Conservation (phyloP, 768 basidiomycete genomes). For the Boletus reticuloceps region DNA sequence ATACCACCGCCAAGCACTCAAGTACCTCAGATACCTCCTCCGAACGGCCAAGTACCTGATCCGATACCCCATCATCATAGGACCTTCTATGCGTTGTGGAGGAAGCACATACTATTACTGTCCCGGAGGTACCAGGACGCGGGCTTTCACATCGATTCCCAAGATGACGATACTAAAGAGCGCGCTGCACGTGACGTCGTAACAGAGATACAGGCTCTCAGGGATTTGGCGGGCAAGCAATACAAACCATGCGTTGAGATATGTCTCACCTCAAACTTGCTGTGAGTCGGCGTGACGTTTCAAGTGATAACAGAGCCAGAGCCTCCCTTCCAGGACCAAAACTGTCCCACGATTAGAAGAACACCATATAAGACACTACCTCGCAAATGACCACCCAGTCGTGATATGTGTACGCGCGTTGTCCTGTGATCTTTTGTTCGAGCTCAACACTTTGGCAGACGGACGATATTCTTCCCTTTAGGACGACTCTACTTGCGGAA, state of each 20-base stretch:
- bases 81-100: conserved; percentile 23
- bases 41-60: conserved; percentile 18
- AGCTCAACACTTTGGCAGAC: conserved; percentile 47
- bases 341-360: conserved; percentile 62
- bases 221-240: conserved; percentile 10
- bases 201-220: conserved; percentile 20
- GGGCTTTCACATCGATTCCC: conserved; percentile 5
- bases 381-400: conserved; percentile 62
- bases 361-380: conserved; percentile 72
- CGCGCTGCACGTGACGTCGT: conserved; percentile 20
- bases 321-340: conserved; percentile 49
- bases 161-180: conserved; percentile 10
- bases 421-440: not conserved
- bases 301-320: not conserved
- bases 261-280: conserved; percentile 75
- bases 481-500: conserved; percentile 69
- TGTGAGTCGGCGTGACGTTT: conserved; percentile 43
- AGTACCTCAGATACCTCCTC: conserved; percentile 16
- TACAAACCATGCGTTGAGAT: conserved; percentile 71
- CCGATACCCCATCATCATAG: conserved; percentile 22
- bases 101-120: conserved; percentile 21
- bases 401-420: conserved; percentile 62
- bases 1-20: conserved; percentile 20
- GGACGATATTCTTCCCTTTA: conserved; percentile 78
- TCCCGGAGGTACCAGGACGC: conserved; percentile 18